Base-by-base conservation (phyloP, 805 yeast genomes). In the Candida maesae region DNA sequence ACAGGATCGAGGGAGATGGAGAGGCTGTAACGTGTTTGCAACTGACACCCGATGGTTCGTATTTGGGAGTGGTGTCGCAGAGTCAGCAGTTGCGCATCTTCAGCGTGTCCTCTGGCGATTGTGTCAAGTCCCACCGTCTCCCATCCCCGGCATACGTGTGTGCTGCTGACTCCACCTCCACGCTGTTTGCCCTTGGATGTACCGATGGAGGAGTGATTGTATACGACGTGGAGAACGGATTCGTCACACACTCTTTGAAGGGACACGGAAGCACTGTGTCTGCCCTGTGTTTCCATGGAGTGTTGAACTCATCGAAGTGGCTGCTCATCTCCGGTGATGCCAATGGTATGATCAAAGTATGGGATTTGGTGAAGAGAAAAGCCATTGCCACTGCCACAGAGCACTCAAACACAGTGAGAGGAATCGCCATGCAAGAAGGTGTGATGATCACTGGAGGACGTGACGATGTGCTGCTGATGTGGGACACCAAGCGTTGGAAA, bases 181-280 rank as follows among this genome's bases (percentile, higher is more conserved):
- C 95, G 3, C 68, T 93, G 27, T 77, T 90, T 55, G 95, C 96
- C 15, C 81, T 93, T 56, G 99, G 99, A 29, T 89, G 95, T 35
- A 84, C 97, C 1, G 99, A 93, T 62, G 98, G 99, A 35, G 75
- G 80, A 31, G 84, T 90, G 14, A 80, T 86, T 33, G 95, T 93
- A 1, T 89, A 95, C 83, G 99, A 93, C 61, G 73, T 93, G 27
- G 90, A 80, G 49, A 89, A 89, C 26, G 90, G 93, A 1, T 87
- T 74, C 50, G 77, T 84, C 3, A 93, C 99, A 0, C 99, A 93
- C 63, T 80, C 87, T 12, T 73, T 93, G 42, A 84, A 85, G 60
- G 98, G 99, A 1, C 99, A 93, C 60, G 95, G 96, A 16, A 81
- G 93, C 11, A 84, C 95, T 2, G 73, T 91, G 30, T 82, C 95